A percentile compares a stretch with the other conserved stretches of the same genome.
These are phyloP conservation scores for Schizopora paradoxa DNA, from an alignment of 1,284 basidiomycete genomes.

Conservation along the genomic window DNA sequence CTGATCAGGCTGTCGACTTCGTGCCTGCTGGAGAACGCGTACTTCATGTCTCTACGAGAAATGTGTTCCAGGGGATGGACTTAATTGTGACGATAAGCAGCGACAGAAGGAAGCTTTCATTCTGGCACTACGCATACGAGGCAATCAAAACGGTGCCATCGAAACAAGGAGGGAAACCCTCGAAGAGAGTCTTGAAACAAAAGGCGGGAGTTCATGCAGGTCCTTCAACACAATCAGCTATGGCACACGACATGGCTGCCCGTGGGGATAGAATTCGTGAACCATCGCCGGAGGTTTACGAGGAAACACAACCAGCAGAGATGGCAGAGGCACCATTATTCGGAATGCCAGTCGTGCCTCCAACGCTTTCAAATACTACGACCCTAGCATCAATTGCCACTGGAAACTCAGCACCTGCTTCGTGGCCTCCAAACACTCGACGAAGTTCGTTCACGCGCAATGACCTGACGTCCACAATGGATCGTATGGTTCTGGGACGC, in stretches of 20 bases:
- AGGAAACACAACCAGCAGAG: conserved; percentile 17
- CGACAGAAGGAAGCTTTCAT: conserved; percentile 44
- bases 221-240: neutral
- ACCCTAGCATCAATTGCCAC: conserved; percentile 48
- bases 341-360: conserved; percentile 19
- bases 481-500: conserved; percentile 54
- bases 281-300: conserved; percentile 15
- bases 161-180: neutral
- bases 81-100: conserved; percentile 54
- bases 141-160: conserved; percentile 25
- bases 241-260: conserved; percentile 11
- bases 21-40: conserved; percentile 58
- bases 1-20: conserved; percentile 40
- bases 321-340: conserved; percentile 21
- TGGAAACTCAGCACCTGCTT: conserved; percentile 27
- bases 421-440: conserved; percentile 24
- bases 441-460: conserved; percentile 46
- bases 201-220: neutral
- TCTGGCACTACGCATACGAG: conserved; percentile 72
- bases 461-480: conserved; percentile 56
- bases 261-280: conserved; percentile 14
- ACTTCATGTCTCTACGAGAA: conserved; percentile 30
- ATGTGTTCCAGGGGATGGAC: conserved; percentile 40
- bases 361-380: conserved; percentile 39
- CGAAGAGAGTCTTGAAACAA: conserved; percentile 1